These are phyloP conservation scores for Monsonia emarginata DNA, from an alignment of 441 rosid genomes.

Conservation along the genomic window DNA sequence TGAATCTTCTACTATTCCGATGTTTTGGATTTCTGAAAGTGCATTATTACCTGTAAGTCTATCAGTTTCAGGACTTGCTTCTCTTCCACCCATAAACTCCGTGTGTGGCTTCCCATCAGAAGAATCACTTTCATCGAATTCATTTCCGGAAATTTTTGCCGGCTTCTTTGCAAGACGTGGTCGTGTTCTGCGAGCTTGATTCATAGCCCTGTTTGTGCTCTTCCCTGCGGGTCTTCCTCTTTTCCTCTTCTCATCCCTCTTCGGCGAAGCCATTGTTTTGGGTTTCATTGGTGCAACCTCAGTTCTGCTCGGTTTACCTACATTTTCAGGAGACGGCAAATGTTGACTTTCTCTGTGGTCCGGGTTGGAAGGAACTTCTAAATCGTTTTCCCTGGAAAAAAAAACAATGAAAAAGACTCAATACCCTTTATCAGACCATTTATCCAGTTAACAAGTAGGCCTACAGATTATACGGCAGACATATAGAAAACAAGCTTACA, in stretches of 20 bases:
- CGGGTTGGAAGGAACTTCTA: conserved; percentile 20
- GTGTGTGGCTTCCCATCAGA: conserved; percentile 25
- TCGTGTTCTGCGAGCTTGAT: conserved; percentile 31
- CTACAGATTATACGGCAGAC: background rate
- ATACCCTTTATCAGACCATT: background rate
- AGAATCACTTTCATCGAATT: conserved; percentile 39
- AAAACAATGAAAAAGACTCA: background rate
- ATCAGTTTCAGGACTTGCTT: conserved; percentile 16
- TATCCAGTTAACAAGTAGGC: background rate
- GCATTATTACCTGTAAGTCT: conserved; percentile 12
- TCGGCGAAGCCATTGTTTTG: conserved; percentile 20
- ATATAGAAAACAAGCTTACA: background rate
- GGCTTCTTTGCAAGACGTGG: conserved; percentile 40
- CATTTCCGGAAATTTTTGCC: conserved; percentile 41
- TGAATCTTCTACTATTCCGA: conserved; percentile 19
- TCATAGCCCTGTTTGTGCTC: conserved; percentile 30
- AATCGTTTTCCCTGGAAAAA: conserved; percentile 34
- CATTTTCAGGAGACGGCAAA: conserved; percentile 7
- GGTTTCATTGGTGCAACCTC: conserved; percentile 13
- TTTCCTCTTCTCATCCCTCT: conserved; percentile 29
- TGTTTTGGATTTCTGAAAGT: conserved; percentile 19
- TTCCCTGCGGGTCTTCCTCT: conserved; percentile 41
- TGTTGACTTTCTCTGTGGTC: conserved; percentile 20
- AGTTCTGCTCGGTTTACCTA: conserved; percentile 13
- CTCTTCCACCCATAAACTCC: conserved; percentile 18